Base-by-base conservation (phyloP, 306 rosid genomes). In the Rosa rugosa region DNA sequence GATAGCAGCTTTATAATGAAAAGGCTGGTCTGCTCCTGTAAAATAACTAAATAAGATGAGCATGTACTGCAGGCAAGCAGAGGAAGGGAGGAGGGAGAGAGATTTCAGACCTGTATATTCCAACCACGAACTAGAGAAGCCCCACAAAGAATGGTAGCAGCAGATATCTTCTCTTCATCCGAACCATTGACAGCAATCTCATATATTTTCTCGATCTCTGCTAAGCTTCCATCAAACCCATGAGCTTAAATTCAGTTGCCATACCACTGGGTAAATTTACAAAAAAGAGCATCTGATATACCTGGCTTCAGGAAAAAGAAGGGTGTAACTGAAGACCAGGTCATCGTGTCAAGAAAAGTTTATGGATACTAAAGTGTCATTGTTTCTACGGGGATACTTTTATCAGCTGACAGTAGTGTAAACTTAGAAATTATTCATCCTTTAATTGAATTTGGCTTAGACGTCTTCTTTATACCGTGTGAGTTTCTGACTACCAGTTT, bases 161-260 rank as follows among this genome's bases (percentile, higher is more conserved):
- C 98, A 67, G 90, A 91, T 78, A 92, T 88, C 87, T 83, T 95
- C 86, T 95, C 99, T 50, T 92, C 98, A 42, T 90, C 88, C 51
- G 97, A 91, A 77, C 99, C 97, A 82, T 74, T 88, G 84, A 84
- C 77, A 69, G 98, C 92, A 87, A 95, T 85, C 88, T 92, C 96
- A 80, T 83, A 91, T 73, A 95, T 85, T 84, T 85, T 95, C 87
- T 95, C 98, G 68, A 91, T 79, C 85, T 95, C 99, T 84, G 96
- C 91, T 83, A 95, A 95, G 99, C 99, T 95, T 91, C 86, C 92
- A 91, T 91, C 93, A 94, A 91, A 88, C 79, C 80, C 89, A 91
- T 75, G 83, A 90, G 88, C 88, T 77, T 83, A 87, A 90, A 81
- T 85, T 95, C 90, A 91, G 96, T 86, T 82, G 81, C 75, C 79